These are phyloP conservation scores for Pueraria montana DNA, from an alignment of 306 rosid genomes.

Conservation along the genomic window DNA sequence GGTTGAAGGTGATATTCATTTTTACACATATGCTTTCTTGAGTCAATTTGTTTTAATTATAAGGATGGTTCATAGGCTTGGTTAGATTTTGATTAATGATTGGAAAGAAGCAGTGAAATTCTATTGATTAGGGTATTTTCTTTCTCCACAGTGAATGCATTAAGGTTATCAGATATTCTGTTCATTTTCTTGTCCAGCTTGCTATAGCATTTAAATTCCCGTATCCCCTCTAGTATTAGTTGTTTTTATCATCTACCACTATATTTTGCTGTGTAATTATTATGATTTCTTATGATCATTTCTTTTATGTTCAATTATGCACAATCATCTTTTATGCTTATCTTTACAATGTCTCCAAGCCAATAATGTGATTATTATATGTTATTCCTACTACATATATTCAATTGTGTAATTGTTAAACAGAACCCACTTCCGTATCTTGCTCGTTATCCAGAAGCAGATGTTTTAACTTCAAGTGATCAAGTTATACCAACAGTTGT, in stretches of 20 bases:
- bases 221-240: neutral
- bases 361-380: slow-evolving; percentile 27
- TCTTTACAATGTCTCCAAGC: slow-evolving; percentile 26
- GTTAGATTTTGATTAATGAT: slow-evolving; percentile 26
- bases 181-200: slow-evolving; percentile 25
- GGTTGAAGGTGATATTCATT: slow-evolving; percentile 78
- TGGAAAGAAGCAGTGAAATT: slow-evolving; percentile 18
- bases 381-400: slow-evolving; percentile 41
- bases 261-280: slow-evolving; percentile 5
- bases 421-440: slow-evolving; percentile 98
- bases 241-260: slow-evolving; percentile 22
- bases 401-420: slow-evolving; percentile 52
- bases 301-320: neutral
- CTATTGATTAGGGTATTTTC: slow-evolving; percentile 19
- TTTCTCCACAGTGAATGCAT: slow-evolving; percentile 9
- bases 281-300: slow-evolving; percentile 20
- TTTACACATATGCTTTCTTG: slow-evolving; percentile 15
- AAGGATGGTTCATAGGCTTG: slow-evolving; percentile 15
- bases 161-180: slow-evolving; percentile 16
- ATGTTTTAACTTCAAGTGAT: slow-evolving; percentile 94
- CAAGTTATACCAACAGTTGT: slow-evolving; percentile 87
- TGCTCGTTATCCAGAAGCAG: slow-evolving; percentile 91
- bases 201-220: slow-evolving; percentile 20
- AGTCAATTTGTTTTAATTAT: slow-evolving; percentile 13
- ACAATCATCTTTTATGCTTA: neutral